A percentile compares a stretch with the other conserved stretches of the same genome.
Conservation (phyloP, 345 rosid genomes). For the Clausena lansium region DNA sequence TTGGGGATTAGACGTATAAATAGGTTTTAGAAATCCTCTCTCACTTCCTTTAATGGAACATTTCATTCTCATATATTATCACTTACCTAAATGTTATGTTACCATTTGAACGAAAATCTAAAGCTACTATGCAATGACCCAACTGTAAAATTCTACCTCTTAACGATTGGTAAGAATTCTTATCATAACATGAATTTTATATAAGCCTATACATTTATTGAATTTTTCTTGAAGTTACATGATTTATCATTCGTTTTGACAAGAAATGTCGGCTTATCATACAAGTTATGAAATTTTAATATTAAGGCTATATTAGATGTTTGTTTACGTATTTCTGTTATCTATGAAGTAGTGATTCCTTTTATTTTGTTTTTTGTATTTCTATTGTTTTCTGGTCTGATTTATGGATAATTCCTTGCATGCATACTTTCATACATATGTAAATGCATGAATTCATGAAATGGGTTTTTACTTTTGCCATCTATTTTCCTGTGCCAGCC, state of each 20-base stretch:
- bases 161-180: background rate
- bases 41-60: background rate
- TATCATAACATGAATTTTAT: background rate
- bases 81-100: background rate
- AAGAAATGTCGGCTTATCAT: background rate
- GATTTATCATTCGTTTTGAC: background rate
- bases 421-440: background rate
- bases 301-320: background rate
- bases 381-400: background rate
- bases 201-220: background rate
- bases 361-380: background rate
- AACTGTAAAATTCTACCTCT: background rate
- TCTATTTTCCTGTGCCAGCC: slow-evolving; percentile 6
- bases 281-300: background rate
- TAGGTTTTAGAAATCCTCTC: background rate
- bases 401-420: background rate
- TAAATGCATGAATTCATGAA: background rate
- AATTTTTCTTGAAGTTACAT: background rate
- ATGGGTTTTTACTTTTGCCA: slow-evolving; percentile 9
- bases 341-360: background rate
- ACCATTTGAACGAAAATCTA: background rate
- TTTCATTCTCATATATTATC: background rate
- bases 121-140: background rate
- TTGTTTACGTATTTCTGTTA: background rate
- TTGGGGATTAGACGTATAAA: background rate